These are phyloP conservation scores for Colletotrichum liaoningense DNA, from an alignment of 2,329 filamentous ascomycete species.

Conservation along the genomic window DNA sequence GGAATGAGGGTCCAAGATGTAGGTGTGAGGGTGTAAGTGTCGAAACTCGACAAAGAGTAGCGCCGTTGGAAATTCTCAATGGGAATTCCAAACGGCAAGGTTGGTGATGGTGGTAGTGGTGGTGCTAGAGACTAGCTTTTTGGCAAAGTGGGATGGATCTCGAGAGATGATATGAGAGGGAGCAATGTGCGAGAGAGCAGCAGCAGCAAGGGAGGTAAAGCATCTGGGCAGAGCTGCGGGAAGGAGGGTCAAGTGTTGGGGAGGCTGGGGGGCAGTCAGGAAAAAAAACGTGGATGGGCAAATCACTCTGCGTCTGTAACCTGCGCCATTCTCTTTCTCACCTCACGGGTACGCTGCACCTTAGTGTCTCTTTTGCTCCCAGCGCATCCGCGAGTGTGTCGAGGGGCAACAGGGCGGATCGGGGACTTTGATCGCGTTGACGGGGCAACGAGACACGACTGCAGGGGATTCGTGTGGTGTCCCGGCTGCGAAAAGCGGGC, in stretches of 20 bases:
- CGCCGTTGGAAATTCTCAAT: neutral
- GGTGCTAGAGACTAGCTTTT: neutral
- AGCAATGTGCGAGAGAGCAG: neutral
- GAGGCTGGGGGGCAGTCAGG: neutral
- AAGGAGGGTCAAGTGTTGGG: conserved; percentile 3
- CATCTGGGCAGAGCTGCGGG: neutral
- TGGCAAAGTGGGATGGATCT: conserved; percentile 18
- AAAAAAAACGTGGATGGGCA: neutral
- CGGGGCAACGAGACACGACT: conserved; percentile 9
- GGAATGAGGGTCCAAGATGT: neutral
- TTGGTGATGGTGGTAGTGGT: neutral
- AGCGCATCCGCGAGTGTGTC: conserved; percentile 34
- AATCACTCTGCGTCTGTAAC: neutral
- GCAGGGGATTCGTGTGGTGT: conserved; percentile 15
- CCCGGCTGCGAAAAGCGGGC: conserved; percentile 1
- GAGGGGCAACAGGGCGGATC: conserved; percentile 35
- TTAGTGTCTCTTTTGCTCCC: neutral
- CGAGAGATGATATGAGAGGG: neutral
- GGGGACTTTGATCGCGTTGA: conserved; percentile 27
- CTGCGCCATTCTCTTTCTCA: neutral
- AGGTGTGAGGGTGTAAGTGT: neutral
- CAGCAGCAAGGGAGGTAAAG: neutral
- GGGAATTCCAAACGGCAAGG: neutral
- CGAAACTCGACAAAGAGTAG: neutral
- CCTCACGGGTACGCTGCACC: no score